Evolutionary conservation across 2,329 filamentous ascomycete species (phyloP).

Genomic region (Colletotrichum lindemuthianum): DNA sequence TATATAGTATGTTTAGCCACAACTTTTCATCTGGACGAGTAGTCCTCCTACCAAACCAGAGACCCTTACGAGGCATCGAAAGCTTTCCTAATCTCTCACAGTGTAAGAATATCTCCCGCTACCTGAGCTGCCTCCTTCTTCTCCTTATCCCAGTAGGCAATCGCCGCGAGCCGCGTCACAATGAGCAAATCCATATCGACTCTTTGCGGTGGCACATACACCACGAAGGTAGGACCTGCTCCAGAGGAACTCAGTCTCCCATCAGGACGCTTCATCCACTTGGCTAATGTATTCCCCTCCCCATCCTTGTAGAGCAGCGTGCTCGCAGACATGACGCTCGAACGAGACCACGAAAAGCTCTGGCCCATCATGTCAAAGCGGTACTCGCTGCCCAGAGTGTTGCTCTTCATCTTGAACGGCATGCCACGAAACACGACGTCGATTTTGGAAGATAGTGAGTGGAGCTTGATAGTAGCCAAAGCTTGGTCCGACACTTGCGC

Average conservation of each 20-base stretch:
- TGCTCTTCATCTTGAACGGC: conserved; percentile 28
- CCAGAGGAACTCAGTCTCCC: conserved; percentile 8
- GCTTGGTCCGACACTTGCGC: conserved; percentile 6
- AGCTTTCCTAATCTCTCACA: background rate
- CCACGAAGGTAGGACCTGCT: conserved; percentile 24
- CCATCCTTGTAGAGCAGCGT: conserved; percentile 19
- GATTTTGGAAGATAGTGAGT: conserved; percentile 23
- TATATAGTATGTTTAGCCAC: too few species aligned
- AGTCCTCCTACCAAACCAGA: too few species aligned
- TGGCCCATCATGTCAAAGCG: conserved; percentile 9
- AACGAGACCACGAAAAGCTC: conserved; percentile 20
- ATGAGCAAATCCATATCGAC: conserved; percentile 33
- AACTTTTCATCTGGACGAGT: too few species aligned
- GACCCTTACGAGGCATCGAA: background rate
- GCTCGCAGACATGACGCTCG: conserved; percentile 8
- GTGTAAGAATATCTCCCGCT: background rate
- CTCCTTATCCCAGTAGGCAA: conserved; percentile 23
- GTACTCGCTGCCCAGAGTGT: conserved; percentile 9
- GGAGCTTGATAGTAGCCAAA: conserved; percentile 7
- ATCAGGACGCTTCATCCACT: conserved; percentile 13
- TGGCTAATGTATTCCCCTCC: conserved; percentile 15
- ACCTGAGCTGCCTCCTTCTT: background rate
- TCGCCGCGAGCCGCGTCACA: conserved; percentile 20
- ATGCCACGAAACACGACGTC: conserved; percentile 25
- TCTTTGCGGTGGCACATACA: conserved; percentile 25